These are phyloP conservation scores for Hibiscus tridactylites DNA, from an alignment of 345 rosid genomes.

Conservation along the genomic window DNA sequence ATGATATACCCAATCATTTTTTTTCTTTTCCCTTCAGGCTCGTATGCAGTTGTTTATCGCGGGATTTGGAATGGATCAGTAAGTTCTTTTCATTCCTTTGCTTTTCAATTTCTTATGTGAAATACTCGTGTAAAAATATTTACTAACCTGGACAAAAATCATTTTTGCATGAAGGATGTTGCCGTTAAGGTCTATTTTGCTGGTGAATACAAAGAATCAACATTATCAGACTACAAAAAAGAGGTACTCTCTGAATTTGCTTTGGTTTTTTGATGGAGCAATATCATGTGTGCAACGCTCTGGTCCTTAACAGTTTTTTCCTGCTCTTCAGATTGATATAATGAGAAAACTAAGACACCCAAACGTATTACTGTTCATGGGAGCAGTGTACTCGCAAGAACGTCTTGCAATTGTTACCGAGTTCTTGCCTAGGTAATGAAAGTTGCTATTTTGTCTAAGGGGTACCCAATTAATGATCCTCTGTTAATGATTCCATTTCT, in stretches of 20 bases:
- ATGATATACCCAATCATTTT: neutral
- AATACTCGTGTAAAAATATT: neutral
- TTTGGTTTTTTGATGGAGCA: neutral
- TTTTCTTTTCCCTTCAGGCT: constrained; percentile 36
- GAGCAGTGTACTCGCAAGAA: constrained; percentile 74
- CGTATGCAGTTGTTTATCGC: constrained; percentile 61
- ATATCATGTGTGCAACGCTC: neutral
- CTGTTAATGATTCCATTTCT: neutral
- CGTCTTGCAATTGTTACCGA: constrained; percentile 77
- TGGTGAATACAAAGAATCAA: constrained; percentile 47
- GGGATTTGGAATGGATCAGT: constrained; percentile 90
- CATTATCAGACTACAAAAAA: constrained; percentile 53
- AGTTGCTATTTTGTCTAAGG: neutral
- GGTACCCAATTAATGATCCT: neutral
- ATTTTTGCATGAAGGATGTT: constrained; percentile 50
- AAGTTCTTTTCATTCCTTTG: constrained; percentile 14
- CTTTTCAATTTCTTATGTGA: neutral
- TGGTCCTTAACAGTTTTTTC: neutral
- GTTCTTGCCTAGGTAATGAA: constrained; percentile 66
- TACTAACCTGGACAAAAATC: neutral
- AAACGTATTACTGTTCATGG: constrained; percentile 84
- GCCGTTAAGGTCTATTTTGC: constrained; percentile 75
- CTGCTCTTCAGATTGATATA: constrained; percentile 45
- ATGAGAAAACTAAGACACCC: constrained; percentile 92
- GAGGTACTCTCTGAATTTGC: constrained; percentile 44